Evolutionary conservation across 768 basidiomycete genomes (phyloP).

Genomic region (Mycena albidolilacea): DNA sequence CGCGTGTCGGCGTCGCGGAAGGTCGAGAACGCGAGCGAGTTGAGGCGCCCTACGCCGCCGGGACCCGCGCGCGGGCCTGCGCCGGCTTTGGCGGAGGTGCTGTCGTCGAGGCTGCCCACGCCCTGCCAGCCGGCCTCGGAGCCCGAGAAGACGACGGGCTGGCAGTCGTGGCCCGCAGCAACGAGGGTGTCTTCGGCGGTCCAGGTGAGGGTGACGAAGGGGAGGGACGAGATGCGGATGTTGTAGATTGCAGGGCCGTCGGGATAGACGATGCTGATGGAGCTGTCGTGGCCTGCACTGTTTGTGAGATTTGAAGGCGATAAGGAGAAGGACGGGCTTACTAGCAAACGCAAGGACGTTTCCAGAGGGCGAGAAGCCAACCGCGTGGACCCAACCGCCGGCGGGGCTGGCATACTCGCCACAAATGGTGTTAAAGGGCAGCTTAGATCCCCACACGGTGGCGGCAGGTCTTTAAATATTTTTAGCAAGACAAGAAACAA

Average conservation of each 20-base stretch:
- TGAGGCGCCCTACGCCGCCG: slow-evolving; percentile 81
- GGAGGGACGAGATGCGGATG: slow-evolving; percentile 84
- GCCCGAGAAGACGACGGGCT: slow-evolving; percentile 90
- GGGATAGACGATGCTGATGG: slow-evolving; percentile 94
- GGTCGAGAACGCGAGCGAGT: slow-evolving; percentile 93
- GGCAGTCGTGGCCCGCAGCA: slow-evolving; percentile 98
- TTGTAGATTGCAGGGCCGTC: slow-evolving; percentile 79
- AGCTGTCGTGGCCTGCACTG: slow-evolving; percentile 90
- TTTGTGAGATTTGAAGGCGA: background rate
- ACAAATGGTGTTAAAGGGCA: slow-evolving; percentile 98
- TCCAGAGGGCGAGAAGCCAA: slow-evolving; percentile 97
- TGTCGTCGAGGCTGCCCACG: slow-evolving; percentile 88
- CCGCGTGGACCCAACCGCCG: slow-evolving; percentile 97
- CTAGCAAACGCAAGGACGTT: slow-evolving; percentile 94
- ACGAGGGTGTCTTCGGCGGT: slow-evolving; percentile 85
- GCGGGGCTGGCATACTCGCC: slow-evolving; percentile 92
- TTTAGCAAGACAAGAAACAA: slow-evolving; percentile 22
- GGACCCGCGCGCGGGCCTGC: slow-evolving; percentile 61
- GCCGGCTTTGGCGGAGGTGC: slow-evolving; percentile 63
- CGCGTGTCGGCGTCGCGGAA: slow-evolving; percentile 94
- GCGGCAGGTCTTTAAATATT: slow-evolving; percentile 72
- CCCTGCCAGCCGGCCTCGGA: slow-evolving; percentile 83
- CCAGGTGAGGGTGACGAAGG: slow-evolving; percentile 90
- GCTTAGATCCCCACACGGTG: slow-evolving; percentile 96
- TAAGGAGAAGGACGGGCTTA: slow-evolving; percentile 58